phyloP scores from a whole-genome alignment of 2,329 filamentous ascomycete genomes.

The Knufia fluminis region DNA sequence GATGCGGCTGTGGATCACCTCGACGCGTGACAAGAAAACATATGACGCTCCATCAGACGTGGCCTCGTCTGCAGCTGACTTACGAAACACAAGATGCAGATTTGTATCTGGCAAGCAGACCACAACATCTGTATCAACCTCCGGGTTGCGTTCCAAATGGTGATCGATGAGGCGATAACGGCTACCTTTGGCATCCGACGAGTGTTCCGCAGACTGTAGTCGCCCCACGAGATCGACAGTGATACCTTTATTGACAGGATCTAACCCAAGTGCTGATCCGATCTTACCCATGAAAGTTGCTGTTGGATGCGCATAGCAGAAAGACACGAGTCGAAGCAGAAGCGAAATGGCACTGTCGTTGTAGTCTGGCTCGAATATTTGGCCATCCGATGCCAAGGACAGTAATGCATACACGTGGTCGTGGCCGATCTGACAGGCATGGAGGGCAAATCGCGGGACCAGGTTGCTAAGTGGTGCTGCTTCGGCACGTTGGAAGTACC shows the following conservation, averaged over 20 bases:
- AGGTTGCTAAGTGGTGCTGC: not conserved
- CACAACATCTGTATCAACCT: not conserved
- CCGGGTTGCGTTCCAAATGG: not conserved
- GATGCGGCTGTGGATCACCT: not conserved
- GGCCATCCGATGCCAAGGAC: not conserved
- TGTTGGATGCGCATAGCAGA: not conserved
- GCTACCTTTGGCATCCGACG: not conserved
- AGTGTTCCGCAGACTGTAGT: not conserved
- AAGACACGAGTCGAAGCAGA: not conserved
- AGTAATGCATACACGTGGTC: not conserved
- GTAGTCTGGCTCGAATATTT: conserved; percentile 2
- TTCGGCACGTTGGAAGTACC: not conserved
- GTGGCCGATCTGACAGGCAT: conserved; percentile 2
- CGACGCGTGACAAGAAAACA: not conserved
- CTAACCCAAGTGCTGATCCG: not conserved
- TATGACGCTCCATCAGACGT: not conserved
- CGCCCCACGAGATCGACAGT: not conserved
- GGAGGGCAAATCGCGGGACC: conserved; percentile 1
- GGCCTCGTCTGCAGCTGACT: not conserved
- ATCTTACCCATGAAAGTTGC: conserved; percentile 1
- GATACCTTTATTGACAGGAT: not conserved
- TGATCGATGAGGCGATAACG: not conserved
- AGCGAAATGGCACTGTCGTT: not conserved
- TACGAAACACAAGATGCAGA: not conserved
- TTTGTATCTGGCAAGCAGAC: not conserved